Base-by-base conservation (phyloP, 2,329 filamentous ascomycete genomes). In the Colletotrichum kahawae region DNA sequence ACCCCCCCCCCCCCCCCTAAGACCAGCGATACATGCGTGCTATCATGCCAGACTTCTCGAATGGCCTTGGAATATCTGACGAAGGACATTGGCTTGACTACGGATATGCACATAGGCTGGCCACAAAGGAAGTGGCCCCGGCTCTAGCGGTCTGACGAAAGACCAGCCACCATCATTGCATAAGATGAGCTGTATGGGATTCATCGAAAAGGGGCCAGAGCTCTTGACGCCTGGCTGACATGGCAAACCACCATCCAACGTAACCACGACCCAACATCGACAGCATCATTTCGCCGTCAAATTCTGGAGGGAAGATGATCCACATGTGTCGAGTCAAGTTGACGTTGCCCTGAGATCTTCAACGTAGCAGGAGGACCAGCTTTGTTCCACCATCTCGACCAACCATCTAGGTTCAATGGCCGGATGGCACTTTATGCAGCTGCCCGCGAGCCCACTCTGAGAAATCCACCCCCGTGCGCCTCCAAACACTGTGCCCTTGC, bases 281-380 rank as follows among this genome's bases (percentile, higher is more conserved):
- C 43, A 27, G 43, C 27, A 65, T 51, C 67, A 57, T 64, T 29
- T 74, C 27, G 24, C 10, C 34, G n/a, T 54, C 21, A 71, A 21
- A 48, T 9, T 71, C 68, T 71, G 29, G 77, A 77, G 78, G 77
- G 77, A 74, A 79, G 76, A 76, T 79, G 81, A 79, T 85, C 87
- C 87, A 89, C 87, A 86, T 89, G 87, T 88, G 87, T 88, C 88
- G 88, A 90, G 88, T 90, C 88, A 85, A 86, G 84, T 81, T 72
- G 43, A 51, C 18, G 64, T 67, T 64, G 63, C 56, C 63, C 72
- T 67, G 63, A 72, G 43, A 67, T 72, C 27, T 51, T 64, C 72
- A 72, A 56, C 48, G 63, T 72, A 34, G 63, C 57, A 79, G 77
- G 77, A 79, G 78, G 79, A 76, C 77, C 83, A 84, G 85, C 87